Base-by-base conservation (phyloP, 129 eudicot genomes). In the Artemisia tridentata region DNA sequence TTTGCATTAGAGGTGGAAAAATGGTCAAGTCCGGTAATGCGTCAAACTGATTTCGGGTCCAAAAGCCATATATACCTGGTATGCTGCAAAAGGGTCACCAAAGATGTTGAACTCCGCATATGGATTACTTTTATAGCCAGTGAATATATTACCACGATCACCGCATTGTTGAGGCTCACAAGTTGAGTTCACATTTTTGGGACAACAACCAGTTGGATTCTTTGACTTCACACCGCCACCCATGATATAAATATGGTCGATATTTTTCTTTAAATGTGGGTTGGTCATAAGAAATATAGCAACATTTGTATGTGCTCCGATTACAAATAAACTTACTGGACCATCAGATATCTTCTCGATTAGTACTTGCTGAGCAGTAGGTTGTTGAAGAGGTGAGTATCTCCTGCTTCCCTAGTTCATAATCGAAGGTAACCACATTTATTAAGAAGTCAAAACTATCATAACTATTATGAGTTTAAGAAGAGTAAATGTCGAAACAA, bases 61-160 rank as follows among this genome's bases (percentile, higher is more conserved):
- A 65, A 14, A 7, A 66, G n/a, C 55, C 67, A 56, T 31, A 66
- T 41, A 15, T 79, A 88, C 97, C 91, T 91, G 6, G 93, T 88
- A 91, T 72, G 93, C 97, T 63, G 93, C 93, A 81, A 88, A 91
- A 71, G 96, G 97, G 80, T 91, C 97, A 63, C 73, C 83, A 77
- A 82, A 91, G 49, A 91, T 48, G 70, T 91, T 91, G 81, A 86
- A 91, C 82, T 91, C 96, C 27, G 96, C 97, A 69, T 84, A 88
- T 73, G 97, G 97, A 79, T 91, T 91, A 51, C 81, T 79, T 27
- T 84, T 79, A 78, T 78, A 88, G 76, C 71, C 86, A 9, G 93
- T 84, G 72, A 73, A 84, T 34, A 91, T 12, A 73, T 91, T 91
- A 34, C 97, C 97, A 70, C 55, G 75, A 63, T 84, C 72, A 12